Evolutionary conservation across 2,329 filamentous ascomycete species (phyloP), one percentile per base, ranked within the genome.

Genomic region (Dactylonectria macrodidyma): DNA sequence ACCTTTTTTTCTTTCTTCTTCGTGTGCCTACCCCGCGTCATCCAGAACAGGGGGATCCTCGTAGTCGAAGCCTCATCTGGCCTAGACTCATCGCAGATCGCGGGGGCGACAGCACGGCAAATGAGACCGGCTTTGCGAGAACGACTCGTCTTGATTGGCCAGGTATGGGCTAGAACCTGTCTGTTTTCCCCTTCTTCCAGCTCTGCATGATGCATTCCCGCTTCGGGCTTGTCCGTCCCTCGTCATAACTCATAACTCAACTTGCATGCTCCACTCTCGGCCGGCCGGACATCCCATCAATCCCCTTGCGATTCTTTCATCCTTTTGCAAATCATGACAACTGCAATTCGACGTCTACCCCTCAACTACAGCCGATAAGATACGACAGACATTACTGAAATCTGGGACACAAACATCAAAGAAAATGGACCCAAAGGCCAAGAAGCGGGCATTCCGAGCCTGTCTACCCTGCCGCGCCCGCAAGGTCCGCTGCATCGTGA

Each of bases 401-500:
- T 30, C 26, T 30, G 26, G 7, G 19, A 19, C 19, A 19, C 19
- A 30, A 30, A 30, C 26, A 5, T 4, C 26, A 4, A 5, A 30
- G 4, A 7, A 7, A 46, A 71, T 75, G 69, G 59, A 71, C 2
- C 3, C 56, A 9, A 73, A 75, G 46, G 9, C 64, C 0, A 72
- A 73, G 30, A 76, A 74, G 34, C 58, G 74, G 8, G 71, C 71
- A 1, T 71, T 73, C 2, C 59, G 73, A 3, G 74, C 74, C 5
- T 76, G 74, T 14, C 68, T 75, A 22, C 54, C 73, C 1, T 76
- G 74, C 54, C 74, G 74, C 3, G 48, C 67, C 4, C 62, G 74
- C 44, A 76, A 76, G 36, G 74, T 76, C 9, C 64, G 74, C 8
- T 76, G 74, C 54, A 76, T 76, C 26, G 71, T 76, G n/a, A 72